phyloP scores from a whole-genome alignment of 768 basidiomycete genomes.

The Russula ochroleuca region DNA sequence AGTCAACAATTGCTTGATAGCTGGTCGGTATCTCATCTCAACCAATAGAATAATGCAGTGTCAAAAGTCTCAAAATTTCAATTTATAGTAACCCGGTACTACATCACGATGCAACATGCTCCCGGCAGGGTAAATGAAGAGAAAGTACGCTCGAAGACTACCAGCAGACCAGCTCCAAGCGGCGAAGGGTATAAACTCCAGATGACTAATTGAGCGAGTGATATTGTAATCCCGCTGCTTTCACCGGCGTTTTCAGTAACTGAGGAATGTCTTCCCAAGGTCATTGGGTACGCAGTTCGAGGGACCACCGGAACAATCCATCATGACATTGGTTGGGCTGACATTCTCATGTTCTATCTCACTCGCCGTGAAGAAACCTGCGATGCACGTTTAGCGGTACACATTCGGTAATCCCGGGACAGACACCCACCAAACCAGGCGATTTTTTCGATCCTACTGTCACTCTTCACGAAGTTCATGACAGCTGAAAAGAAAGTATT shows the following conservation, averaged over 20 bases:
- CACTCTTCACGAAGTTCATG: conserved; percentile 42
- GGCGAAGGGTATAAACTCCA: neutral
- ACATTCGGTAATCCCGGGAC: neutral
- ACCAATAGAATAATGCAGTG: too few relatives aligned
- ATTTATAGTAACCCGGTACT: conserved; percentile 14
- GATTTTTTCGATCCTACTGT: conserved; percentile 41
- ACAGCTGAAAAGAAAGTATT: neutral
- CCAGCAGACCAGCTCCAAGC: conserved; percentile 11
- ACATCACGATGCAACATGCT: conserved; percentile 8
- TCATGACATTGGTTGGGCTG: conserved; percentile 43
- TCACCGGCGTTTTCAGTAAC: too few relatives aligned
- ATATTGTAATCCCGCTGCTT: too few relatives aligned
- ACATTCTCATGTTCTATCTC: conserved; percentile 38
- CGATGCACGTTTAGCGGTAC: neutral
- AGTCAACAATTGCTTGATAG: conserved; percentile 68
- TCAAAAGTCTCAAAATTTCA: neutral
- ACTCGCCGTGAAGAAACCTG: conserved; percentile 53
- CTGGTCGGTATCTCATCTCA: conserved; percentile 45
- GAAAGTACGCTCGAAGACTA: conserved; percentile 5
- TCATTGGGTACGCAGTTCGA: conserved; percentile 38
- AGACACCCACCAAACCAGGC: conserved; percentile 58
- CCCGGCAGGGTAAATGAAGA: conserved; percentile 1
- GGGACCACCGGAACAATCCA: neutral
- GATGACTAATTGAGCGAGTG: conserved; percentile 4
- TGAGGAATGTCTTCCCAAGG: conserved; percentile 51